A percentile compares a stretch with the other conserved stretches of the same genome.
These are phyloP conservation scores for Dipodascus albidus DNA, from an alignment of 805 yeast genomes.

Conservation along the genomic window DNA sequence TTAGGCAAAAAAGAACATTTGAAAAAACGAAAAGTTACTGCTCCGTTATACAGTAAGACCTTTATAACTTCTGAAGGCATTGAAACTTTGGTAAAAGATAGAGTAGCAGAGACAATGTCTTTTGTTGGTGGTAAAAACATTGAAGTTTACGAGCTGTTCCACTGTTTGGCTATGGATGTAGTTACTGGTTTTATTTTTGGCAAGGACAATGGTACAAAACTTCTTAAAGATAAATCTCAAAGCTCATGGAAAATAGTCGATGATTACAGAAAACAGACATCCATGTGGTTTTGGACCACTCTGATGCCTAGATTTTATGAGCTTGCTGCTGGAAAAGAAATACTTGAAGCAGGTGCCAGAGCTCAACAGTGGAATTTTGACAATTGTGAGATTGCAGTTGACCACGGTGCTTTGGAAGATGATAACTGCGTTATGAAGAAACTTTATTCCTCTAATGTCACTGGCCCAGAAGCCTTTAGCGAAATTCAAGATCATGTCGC, in stretches of 20 bases:
- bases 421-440: constrained; percentile 8
- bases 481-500: constrained; percentile 54
- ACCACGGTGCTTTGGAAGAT: constrained; percentile 5
- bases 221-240: constrained; percentile 26
- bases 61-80: constrained; percentile 25
- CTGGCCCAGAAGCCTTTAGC: constrained; percentile 29
- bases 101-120: constrained; percentile 22
- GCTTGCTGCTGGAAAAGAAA: constrained; percentile 33
- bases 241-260: constrained; percentile 32
- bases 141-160: constrained; percentile 53
- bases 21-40: constrained; percentile 29
- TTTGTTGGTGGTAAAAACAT: constrained; percentile 24
- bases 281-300: constrained; percentile 59
- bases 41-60: constrained; percentile 36
- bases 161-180: constrained; percentile 62
- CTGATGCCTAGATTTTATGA: constrained; percentile 43
- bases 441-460: constrained; percentile 18
- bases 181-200: constrained; percentile 55
- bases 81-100: constrained; percentile 25
- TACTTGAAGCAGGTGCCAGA: constrained; percentile 28
- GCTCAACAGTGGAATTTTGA: constrained; percentile 36
- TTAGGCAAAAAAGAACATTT: constrained; percentile 39
- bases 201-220: constrained; percentile 31
- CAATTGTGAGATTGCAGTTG: constrained; percentile 20
- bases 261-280: constrained; percentile 37